Evolutionary conservation across 106 monocot species (phyloP).

Genomic region (Dioscorea zingiberensis): DNA sequence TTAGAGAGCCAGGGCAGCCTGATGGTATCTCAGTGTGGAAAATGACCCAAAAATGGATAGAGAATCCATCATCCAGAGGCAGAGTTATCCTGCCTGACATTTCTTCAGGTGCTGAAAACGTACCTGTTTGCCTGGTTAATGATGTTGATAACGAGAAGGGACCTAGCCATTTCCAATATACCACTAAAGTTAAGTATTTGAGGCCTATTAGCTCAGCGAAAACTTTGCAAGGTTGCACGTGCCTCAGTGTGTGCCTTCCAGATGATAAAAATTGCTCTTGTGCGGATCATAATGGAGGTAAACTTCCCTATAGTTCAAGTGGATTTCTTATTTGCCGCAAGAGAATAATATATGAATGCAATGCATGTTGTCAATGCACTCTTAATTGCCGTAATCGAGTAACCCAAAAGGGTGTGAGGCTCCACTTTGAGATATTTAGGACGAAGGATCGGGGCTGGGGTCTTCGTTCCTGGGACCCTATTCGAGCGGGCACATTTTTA

Average conservation of each 20-base stretch:
- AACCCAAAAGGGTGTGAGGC: conserved; percentile 52
- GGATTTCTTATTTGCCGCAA: conserved; percentile 56
- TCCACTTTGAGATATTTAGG: conserved; percentile 81
- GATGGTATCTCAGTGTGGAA: conserved; percentile 69
- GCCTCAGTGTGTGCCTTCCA: conserved; percentile 58
- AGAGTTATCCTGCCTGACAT: conserved; percentile 56
- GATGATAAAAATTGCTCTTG: conserved; percentile 61
- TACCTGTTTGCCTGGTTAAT: conserved; percentile 80
- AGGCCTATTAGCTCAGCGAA: conserved; percentile 18
- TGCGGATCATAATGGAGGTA: conserved; percentile 47
- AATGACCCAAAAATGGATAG: conserved; percentile 55
- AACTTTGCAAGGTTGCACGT: conserved; percentile 46
- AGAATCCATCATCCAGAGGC: conserved; percentile 51
- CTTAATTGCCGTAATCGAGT: conserved; percentile 59
- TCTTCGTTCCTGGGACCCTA: conserved; percentile 88
- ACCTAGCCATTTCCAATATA: conserved; percentile 50
- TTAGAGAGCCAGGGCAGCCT: conserved; percentile 61
- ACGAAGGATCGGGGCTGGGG: conserved; percentile 82
- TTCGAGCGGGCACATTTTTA: conserved; percentile 73
- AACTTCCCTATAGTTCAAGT: conserved; percentile 58
- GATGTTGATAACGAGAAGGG: conserved; percentile 66
- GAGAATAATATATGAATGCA: conserved; percentile 70
- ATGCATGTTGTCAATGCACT: conserved; percentile 44
- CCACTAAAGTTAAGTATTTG: conserved; percentile 26
- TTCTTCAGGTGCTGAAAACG: conserved; percentile 48